Evolutionary conservation across 805 yeast species (phyloP), one percentile per base, ranked within the genome.

Genomic region (Tetrapisispora phaffii): DNA sequence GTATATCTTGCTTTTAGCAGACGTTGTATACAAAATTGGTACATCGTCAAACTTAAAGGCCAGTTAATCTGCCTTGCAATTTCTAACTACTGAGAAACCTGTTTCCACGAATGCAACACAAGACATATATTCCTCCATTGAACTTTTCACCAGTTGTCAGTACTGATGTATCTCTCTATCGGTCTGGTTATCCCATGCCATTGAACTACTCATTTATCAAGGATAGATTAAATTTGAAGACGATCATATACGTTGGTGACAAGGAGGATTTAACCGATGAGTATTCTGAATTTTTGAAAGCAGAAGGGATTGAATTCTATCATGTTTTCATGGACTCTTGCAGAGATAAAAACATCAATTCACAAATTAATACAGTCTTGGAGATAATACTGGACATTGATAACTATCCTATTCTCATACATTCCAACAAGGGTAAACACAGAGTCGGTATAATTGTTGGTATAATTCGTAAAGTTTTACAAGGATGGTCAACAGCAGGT

Each of bases 391-490:
- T 80, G 28, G 75, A 82, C 54, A 71, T 70, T 39, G 77, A 79
- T 13, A 88, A 88, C 60, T 86, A 83, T 59, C 98, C 98, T 1
- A 78, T 90, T 12, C 69, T 90, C 46, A 76, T 90, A 12, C 97
- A 93, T 62, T 87, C 96, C 3, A 87, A 93, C 63, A 90, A 90
- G 67, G 98, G 98, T n/a, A 93, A 93, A 62, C 98, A 90, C 61
- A 67, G 98, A 36, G 89, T 87, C 2, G 97, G 97, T 0, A 89
- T 93, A 1, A 70, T 89, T 35, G 94, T 89, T n/a, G 98, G 96
- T 0, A 72, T 87, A 26, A 80, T 90, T 74, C 68, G 98, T 41
- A 87, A 86, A 58, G 62, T 83, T 43, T 67, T 88, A 39, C 96
- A 88, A 63, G 94, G 94, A 1, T 90, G 98, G 98, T 79, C 93